phyloP scores from a whole-genome alignment of 2,329 filamentous ascomycete genomes.

The Penicillium crustosum region DNA sequence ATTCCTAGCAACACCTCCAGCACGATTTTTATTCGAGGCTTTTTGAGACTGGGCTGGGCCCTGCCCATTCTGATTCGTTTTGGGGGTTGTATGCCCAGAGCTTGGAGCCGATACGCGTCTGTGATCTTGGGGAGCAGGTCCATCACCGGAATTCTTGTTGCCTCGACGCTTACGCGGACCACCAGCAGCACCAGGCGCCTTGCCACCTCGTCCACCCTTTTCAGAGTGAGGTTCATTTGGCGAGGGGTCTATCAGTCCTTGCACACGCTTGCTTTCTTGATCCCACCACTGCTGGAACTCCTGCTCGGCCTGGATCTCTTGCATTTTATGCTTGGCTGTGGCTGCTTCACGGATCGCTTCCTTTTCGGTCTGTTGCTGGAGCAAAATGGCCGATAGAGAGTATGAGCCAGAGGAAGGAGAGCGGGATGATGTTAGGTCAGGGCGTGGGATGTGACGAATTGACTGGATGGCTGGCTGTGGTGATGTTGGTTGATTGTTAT shows the following conservation, averaged over 20 bases:
- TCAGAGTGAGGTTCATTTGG: constrained; percentile 14
- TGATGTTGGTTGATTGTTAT: constrained; percentile 26
- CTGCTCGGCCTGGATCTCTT: constrained; percentile 96
- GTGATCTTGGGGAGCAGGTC: constrained; percentile 5
- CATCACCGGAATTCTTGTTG: constrained; percentile 15
- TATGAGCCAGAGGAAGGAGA: constrained; percentile 65
- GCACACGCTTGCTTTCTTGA: constrained; percentile 40
- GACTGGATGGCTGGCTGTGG: constrained; percentile 39
- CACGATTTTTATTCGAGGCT: constrained; percentile 14
- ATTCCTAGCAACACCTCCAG: constrained; percentile 3
- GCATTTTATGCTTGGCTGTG: constrained; percentile 76
- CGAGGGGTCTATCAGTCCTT: constrained; percentile 33
- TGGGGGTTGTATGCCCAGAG: constrained; percentile 4
- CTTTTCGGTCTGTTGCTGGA: constrained; percentile 82
- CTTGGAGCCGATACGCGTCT: constrained; percentile 1
- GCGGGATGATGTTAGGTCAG: constrained; percentile 28
- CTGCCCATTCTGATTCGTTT: constrained; percentile 18
- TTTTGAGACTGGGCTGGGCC: constrained; percentile 12
- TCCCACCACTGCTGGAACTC: constrained; percentile 74
- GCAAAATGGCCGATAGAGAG: constrained; percentile 84
- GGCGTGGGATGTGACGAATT: constrained; percentile 52
- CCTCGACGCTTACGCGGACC: constrained; percentile 21
- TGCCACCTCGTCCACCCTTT: constrained; percentile 20
- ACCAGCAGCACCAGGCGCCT: constrained; percentile 8
- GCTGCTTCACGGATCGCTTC: constrained; percentile 77